A percentile compares a stretch with the other conserved stretches of the same genome.
These are phyloP conservation scores for Cucumis melo DNA, from an alignment of 306 rosid genomes.

Conservation along the genomic window DNA sequence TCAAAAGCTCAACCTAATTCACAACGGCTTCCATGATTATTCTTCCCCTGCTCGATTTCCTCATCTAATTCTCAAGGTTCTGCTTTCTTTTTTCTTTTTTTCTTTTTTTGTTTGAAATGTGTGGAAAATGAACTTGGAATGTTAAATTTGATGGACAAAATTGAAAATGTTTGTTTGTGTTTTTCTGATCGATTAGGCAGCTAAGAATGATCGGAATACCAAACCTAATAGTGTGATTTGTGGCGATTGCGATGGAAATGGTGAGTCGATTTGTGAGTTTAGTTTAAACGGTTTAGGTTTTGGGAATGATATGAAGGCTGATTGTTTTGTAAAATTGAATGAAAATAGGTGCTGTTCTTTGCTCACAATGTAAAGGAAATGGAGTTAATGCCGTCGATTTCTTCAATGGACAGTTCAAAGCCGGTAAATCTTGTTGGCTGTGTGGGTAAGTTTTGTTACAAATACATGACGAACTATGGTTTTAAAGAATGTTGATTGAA, in stretches of 20 bases:
- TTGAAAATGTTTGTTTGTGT: neutral
- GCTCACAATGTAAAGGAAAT: slow-evolving; percentile 62
- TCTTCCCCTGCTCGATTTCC: slow-evolving; percentile 12
- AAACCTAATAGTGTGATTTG: slow-evolving; percentile 68
- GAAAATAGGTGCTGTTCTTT: slow-evolving; percentile 44
- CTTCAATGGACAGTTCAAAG: slow-evolving; percentile 87
- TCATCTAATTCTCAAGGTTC: slow-evolving; percentile 36
- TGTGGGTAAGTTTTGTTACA: slow-evolving; percentile 47
- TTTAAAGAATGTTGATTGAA: too few relatives aligned
- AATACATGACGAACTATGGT: too few relatives aligned
- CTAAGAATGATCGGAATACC: slow-evolving; percentile 22
- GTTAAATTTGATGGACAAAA: neutral
- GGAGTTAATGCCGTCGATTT: slow-evolving; percentile 85
- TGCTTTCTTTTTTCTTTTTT: neutral
- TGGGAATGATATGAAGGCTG: neutral
- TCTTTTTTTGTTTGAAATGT: neutral
- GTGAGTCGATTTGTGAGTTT: slow-evolving; percentile 13
- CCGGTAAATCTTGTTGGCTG: slow-evolving; percentile 84
- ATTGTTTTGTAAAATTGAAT: neutral
- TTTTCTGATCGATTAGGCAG: slow-evolving; percentile 27
- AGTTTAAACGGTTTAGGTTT: neutral
- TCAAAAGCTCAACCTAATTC: slow-evolving; percentile 12
- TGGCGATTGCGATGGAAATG: slow-evolving; percentile 76
- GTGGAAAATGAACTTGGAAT: neutral
- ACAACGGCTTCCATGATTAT: slow-evolving; percentile 10